Percentiles rank a stretch among this genome's conserved stretches.
phyloP scores from a whole-genome alignment of 108 stramenopile species.

The Nannochloropsis gaditana region DNA sequence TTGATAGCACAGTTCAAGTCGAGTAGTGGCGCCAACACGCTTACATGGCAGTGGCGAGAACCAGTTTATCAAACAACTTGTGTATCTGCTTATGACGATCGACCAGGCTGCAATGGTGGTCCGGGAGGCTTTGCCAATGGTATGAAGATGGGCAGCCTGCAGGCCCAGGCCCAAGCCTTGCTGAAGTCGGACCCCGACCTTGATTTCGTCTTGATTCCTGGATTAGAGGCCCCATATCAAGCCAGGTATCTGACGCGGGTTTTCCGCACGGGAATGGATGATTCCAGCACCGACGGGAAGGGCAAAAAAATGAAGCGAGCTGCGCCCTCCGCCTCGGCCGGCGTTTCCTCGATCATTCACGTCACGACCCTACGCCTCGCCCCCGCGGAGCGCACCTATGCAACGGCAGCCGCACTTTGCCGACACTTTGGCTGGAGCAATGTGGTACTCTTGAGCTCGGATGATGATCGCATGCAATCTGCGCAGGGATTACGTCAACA shows the following conservation, averaged over 20 bases:
- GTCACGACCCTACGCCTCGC: background rate
- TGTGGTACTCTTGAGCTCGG: background rate
- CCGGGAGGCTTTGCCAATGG: background rate
- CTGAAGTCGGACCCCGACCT: background rate
- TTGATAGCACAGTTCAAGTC: background rate
- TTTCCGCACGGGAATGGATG: background rate
- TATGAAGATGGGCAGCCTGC: background rate
- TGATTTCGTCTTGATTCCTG: background rate
- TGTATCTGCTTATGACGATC: background rate
- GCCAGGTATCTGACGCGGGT: background rate
- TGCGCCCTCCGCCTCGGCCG: background rate
- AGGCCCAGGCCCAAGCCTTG: slow-evolving; percentile 6
- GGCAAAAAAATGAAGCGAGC: slow-evolving; percentile 4
- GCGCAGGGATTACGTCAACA: background rate
- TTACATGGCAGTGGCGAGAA: background rate
- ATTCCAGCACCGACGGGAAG: background rate
- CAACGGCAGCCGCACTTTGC: background rate
- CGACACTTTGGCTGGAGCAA: background rate
- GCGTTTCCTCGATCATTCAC: background rate
- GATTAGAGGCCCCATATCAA: slow-evolving; percentile 2
- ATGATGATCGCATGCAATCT: slow-evolving; percentile 6
- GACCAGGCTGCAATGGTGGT: background rate
- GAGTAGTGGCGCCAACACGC: background rate
- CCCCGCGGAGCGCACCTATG: background rate
- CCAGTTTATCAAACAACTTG: background rate